These are phyloP conservation scores for Clonostachys rhizophaga DNA, from an alignment of 2,329 filamentous ascomycete species.

Conservation along the genomic window DNA sequence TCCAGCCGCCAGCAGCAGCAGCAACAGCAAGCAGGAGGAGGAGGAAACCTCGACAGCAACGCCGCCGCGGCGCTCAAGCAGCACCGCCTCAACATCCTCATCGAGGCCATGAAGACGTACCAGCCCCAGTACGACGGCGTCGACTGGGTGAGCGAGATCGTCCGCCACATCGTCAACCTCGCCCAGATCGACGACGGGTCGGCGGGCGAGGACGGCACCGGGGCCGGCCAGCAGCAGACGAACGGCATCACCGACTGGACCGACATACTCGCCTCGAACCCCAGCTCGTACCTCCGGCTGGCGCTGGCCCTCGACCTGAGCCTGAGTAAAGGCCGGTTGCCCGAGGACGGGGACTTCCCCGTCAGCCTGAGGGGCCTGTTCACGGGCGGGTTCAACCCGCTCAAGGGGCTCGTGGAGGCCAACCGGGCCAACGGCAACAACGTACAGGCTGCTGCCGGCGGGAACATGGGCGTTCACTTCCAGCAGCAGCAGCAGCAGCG, in stretches of 20 bases:
- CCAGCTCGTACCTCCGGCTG: constrained; percentile 31
- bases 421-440: constrained; percentile 4
- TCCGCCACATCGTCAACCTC: constrained; percentile 34
- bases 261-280: constrained; percentile 32
- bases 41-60: constrained; percentile 17
- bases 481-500: background rate
- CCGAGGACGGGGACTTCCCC: constrained; percentile 33
- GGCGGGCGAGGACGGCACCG: constrained; percentile 2
- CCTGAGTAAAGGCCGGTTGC: constrained; percentile 32
- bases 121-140: constrained; percentile 39
- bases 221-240: constrained; percentile 4
- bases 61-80: constrained; percentile 31
- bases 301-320: constrained; percentile 37
- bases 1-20: constrained; percentile 9
- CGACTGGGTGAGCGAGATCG: constrained; percentile 36
- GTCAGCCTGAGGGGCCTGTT: constrained; percentile 29
- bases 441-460: background rate
- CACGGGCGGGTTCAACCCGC: constrained; percentile 26
- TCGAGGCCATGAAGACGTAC: constrained; percentile 39
- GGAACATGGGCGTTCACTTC: background rate
- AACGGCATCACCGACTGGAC: constrained; percentile 30
- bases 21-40: constrained; percentile 4
- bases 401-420: constrained; percentile 20
- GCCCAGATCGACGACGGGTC: constrained; percentile 27
- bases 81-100: constrained; percentile 35